Evolutionary conservation across 2,329 filamentous ascomycete species (phyloP).

Genomic region (Colletotrichum tropicale): DNA sequence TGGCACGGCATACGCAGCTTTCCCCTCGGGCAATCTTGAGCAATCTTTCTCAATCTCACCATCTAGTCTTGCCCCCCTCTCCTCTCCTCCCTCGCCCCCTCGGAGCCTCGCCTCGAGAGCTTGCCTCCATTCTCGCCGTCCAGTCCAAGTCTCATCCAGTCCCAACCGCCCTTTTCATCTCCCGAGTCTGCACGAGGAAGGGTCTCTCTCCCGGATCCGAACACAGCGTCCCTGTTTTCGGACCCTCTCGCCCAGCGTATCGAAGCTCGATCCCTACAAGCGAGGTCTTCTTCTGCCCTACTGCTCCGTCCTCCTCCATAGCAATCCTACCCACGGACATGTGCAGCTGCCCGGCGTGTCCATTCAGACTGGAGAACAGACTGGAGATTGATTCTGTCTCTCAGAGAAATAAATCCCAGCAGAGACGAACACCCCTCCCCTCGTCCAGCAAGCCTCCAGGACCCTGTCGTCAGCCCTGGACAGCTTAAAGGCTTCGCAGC

Average conservation of each 20-base stretch:
- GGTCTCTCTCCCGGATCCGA: conserved; percentile 1
- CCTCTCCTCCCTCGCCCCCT: neutral
- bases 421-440: neutral
- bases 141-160: neutral
- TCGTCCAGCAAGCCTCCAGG: neutral
- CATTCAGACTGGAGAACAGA: neutral
- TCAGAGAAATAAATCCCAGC: neutral
- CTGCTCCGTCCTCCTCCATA: neutral
- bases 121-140: neutral
- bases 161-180: neutral
- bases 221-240: neutral
- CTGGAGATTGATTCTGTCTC: too few relatives aligned
- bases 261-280: neutral
- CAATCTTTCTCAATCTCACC: neutral
- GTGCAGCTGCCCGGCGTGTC: neutral
- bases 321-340: conserved; percentile 1
- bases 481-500: conserved; percentile 1
- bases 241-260: neutral
- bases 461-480: conserved; percentile 9
- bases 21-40: neutral
- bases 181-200: neutral
- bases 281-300: conserved; percentile 3
- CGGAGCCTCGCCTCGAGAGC: neutral
- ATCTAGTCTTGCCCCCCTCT: neutral
- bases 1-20: conserved; percentile 15